Evolutionary conservation across 805 yeast genomes (phyloP), one percentile per base, ranked within the genome.

Genomic region (Candida sakaeoensis): DNA sequence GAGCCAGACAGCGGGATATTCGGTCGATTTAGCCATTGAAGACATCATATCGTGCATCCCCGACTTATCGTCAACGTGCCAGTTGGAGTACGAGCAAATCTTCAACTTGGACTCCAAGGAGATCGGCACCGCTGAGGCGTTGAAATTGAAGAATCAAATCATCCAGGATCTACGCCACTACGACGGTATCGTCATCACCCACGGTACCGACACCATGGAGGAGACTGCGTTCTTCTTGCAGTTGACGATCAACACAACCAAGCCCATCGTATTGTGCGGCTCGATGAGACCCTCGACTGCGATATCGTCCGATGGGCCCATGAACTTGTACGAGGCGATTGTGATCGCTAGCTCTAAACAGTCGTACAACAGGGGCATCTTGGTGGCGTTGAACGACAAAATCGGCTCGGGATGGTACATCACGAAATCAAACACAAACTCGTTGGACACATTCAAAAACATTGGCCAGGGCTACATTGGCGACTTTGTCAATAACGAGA

Each of bases 241-340:
- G 45, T 60, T 73, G 39, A 70, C 75, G 8, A 50, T 74, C 21
- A 48, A 60, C 33, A 62, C 70, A 10, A 29, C 47, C 29, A 67
- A 79, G 41, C 85, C 85, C 3, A 74, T 82, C 39, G 86, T 80
- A 4, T 62, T 82, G 55, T 80, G 84, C 36, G 89, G 89, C 1
- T 76, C 84, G 5, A 82, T 82, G 89, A 70, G 87, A 52, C 89
- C 89, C 1, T 75, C 83, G 7, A 78, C 85, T 3, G 77, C 82
- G 28, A 73, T 82, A 29, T 77, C 84, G 2, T 79, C 85, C 1
- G 89, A 82, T 54, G 87, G 87, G 3, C 81, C 85, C 5, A 80
- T 81, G 79, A 82, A 82, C 56, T 59, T 82, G 44, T 81, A 80
- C 52, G 85, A 82, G 50, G 85, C 86, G 1, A 79, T 80, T 35